These are phyloP conservation scores for Malassezia sp. DNA, from an alignment of 1,284 basidiomycete species.

Conservation along the genomic window DNA sequence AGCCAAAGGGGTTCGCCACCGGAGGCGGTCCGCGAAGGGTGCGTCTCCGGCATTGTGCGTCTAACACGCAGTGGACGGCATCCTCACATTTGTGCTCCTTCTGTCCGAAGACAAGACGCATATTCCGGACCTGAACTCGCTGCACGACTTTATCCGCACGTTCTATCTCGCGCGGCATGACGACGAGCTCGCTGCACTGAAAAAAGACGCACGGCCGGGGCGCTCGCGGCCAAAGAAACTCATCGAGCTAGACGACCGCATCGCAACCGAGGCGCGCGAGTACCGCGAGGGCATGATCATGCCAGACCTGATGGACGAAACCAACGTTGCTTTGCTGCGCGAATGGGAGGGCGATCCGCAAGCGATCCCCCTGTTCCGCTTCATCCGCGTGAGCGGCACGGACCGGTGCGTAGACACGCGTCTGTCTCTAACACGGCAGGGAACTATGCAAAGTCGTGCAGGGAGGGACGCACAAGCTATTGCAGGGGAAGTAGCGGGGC, in stretches of 20 bases:
- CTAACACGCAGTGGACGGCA: conserved; percentile 27
- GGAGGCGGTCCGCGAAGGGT: conserved; percentile 23
- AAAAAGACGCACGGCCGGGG: conserved; percentile 28
- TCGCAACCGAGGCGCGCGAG: conserved; percentile 27
- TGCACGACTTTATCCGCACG: conserved; percentile 32
- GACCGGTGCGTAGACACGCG: conserved; percentile 27
- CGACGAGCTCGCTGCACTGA: conserved; percentile 26
- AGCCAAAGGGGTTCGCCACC: conserved; percentile 20
- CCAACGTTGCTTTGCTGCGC: conserved; percentile 35
- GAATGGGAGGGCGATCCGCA: conserved; percentile 43
- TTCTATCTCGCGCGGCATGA: conserved; percentile 34
- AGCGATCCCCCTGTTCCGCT: conserved; percentile 33
- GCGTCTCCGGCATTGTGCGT: neutral
- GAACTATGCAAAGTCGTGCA: conserved; percentile 30
- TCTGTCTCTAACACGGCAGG: neutral
- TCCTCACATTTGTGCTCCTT: conserved; percentile 36
- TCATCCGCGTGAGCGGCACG: conserved; percentile 35
- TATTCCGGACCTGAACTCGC: conserved; percentile 28
- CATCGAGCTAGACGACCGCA: conserved; percentile 27
- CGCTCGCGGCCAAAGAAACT: conserved; percentile 30
- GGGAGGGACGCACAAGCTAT: conserved; percentile 27
- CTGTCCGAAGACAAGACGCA: conserved; percentile 28
- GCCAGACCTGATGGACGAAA: conserved; percentile 31
- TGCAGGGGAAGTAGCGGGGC: conserved; percentile 7
- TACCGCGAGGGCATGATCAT: conserved; percentile 39